Evolutionary conservation across 225 moss, liverwort and hornwort genomes (phyloP).

Genomic region (Pseudoscleropodium purum): DNA sequence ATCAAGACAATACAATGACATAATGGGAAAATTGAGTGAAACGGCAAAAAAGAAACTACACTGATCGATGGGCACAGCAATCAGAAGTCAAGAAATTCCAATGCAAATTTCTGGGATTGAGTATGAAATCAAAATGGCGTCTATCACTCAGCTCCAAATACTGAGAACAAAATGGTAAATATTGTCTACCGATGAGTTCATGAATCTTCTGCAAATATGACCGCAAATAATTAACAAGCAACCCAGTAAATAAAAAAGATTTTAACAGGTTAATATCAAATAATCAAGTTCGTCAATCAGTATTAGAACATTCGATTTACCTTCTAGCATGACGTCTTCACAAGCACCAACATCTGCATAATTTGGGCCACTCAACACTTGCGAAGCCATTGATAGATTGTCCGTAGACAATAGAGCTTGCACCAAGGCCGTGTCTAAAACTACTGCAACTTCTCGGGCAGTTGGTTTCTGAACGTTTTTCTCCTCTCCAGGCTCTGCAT

Average conservation of each 20-base stretch:
- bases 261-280: background rate
- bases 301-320: background rate
- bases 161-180: background rate
- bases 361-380: constrained; percentile 76
- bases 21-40: background rate
- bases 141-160: background rate
- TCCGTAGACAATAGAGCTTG: constrained; percentile 73
- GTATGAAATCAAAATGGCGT: background rate
- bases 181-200: background rate
- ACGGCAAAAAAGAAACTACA: background rate
- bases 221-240: background rate
- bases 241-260: background rate
- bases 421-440: constrained; percentile 88
- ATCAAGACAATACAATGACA: background rate
- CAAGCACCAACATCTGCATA: constrained; percentile 82
- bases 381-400: constrained; percentile 48
- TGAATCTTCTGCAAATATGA: background rate
- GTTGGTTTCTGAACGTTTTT: constrained; percentile 10
- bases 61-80: background rate
- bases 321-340: constrained; percentile 86
- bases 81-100: background rate
- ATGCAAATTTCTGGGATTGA: background rate
- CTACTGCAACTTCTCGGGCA: constrained; percentile 69
- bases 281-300: background rate
- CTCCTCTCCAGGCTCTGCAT: constrained; percentile 34